These are phyloP conservation scores for Aspergillus puulaauensis DNA, from an alignment of 2,329 filamentous ascomycete genomes.

Conservation along the genomic window DNA sequence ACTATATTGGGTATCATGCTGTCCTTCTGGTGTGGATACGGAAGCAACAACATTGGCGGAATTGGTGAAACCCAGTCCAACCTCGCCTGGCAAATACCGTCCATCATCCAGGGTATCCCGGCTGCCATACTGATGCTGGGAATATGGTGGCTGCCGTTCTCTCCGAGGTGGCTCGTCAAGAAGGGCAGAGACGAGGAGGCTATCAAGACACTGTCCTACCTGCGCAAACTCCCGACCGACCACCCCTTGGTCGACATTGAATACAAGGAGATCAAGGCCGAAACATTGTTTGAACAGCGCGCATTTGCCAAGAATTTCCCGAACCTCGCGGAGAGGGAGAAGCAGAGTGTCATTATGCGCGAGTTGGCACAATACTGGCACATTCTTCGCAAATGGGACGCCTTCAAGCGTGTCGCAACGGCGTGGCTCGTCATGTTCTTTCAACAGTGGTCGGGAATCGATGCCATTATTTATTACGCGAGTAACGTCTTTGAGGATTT, in stretches of 20 bases:
- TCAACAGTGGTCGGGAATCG: slow-evolving; percentile 21
- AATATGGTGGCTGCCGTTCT: slow-evolving; percentile 53
- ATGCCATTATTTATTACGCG: slow-evolving; percentile 41
- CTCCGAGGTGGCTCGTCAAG: slow-evolving; percentile 54
- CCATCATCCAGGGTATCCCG: slow-evolving; percentile 46
- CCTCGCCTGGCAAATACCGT: slow-evolving; percentile 48
- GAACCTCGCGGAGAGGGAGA: slow-evolving; percentile 30
- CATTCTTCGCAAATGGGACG: slow-evolving; percentile 48
- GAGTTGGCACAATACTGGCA: slow-evolving; percentile 54
- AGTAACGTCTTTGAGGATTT: slow-evolving; percentile 36
- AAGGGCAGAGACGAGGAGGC: slow-evolving; percentile 48
- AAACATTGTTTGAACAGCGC: slow-evolving; percentile 44
- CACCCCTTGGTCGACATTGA: slow-evolving; percentile 44
- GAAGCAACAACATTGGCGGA: slow-evolving; percentile 42
- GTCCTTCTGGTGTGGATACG: slow-evolving; percentile 41
- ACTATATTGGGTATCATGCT: slow-evolving; percentile 37
- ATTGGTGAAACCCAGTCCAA: slow-evolving; percentile 31
- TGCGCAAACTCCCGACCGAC: slow-evolving; percentile 33
- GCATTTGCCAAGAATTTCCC: slow-evolving; percentile 48
- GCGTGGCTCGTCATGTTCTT: slow-evolving; percentile 39
- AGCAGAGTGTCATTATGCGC: slow-evolving; percentile 43
- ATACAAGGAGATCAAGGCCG: slow-evolving; percentile 50
- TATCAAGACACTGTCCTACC: slow-evolving; percentile 24
- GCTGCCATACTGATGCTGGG: slow-evolving; percentile 35
- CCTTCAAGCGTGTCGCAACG: slow-evolving; percentile 36